Conservation (phyloP, 1,284 basidiomycete genomes). For the Cutaneotrichosporon daszewskae region DNA sequence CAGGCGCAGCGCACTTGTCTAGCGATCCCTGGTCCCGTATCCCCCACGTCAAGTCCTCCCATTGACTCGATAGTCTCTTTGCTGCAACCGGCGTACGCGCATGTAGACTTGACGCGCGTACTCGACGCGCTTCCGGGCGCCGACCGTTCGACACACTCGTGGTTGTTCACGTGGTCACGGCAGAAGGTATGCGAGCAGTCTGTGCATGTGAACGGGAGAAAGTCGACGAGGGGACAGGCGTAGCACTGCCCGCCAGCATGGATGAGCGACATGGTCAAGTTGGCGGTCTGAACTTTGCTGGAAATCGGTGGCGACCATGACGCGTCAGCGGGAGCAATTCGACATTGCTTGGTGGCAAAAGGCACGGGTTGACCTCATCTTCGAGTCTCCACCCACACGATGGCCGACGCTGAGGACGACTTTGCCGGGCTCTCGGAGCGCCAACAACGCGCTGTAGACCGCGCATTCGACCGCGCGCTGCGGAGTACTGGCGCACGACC, state of each 20-base stretch:
- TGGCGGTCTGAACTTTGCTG: background rate
- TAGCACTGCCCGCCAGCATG: slow-evolving; percentile 29
- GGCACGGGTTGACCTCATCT: background rate
- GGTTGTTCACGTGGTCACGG: slow-evolving; percentile 26
- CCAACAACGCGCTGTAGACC: slow-evolving; percentile 34
- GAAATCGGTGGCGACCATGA: background rate
- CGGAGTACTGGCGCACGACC: slow-evolving; percentile 1
- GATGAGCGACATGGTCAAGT: slow-evolving; percentile 29
- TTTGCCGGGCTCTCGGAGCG: slow-evolving; percentile 33
- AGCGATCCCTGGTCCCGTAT: slow-evolving; percentile 23
- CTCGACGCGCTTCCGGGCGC: slow-evolving; percentile 7
- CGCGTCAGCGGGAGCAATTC: background rate
- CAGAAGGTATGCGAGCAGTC: slow-evolving; percentile 30
- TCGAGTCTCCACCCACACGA: background rate
- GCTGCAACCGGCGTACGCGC: slow-evolving; percentile 23
- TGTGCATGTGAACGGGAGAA: slow-evolving; percentile 37
- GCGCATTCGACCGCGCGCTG: slow-evolving; percentile 36
- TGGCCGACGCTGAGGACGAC: slow-evolving; percentile 31
- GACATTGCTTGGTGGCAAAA: too few species aligned
- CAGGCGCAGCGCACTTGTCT: slow-evolving; percentile 36
- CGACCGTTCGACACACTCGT: slow-evolving; percentile 23
- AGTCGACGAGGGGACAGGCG: slow-evolving; percentile 34
- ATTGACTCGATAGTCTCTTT: slow-evolving; percentile 34
- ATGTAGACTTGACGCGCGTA: slow-evolving; percentile 17
- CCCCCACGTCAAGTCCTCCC: slow-evolving; percentile 20